Evolutionary conservation across 371 early-diverging fungal species (phyloP), one percentile per base, ranked within the genome.

Genomic region (Circinella minor): DNA sequence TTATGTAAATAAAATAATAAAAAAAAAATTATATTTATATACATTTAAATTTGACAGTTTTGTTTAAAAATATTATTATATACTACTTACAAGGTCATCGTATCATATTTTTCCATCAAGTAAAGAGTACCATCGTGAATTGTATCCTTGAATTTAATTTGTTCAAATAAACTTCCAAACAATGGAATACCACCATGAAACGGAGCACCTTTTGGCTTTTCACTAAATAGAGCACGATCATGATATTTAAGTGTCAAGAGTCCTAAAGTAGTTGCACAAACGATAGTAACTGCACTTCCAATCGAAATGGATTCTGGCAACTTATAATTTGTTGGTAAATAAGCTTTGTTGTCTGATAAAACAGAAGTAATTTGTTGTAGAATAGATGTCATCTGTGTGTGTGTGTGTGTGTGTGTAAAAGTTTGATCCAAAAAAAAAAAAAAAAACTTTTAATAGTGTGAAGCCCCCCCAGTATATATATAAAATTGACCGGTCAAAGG

Each of bases 151-250:
- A 62, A 55, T 34, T 62, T 63, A 15, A 74, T 37, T 20, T 70
- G 20, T 4, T 57, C 10, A 7, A 71, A 69, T 47, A 77, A 54
- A 61, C 63, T 74, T 37, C 77, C 77, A 38, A 77, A 37, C 27
- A 77, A 47, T 13, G 77, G 77, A 47, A 39, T 64, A 10, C 77
- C 74, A 38, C 64, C 36, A n/a, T 69, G 65, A 38, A 59, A 60
- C 34, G 43, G 49, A 36, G 72, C 67, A 27, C 61, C 77, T 20
- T 64, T 60, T 15, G 70, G 70, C 4, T 38, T 37, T 51, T 70
- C 68, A 18, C 66, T 69, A 69, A 77, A 77, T 11, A 77, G 34
- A 15, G 77, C 72, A n/a, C 77, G 72, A 68, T 78, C 74, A 18
- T 72, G 63, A 39, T 73, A 73, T n/a, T 69, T 67, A 9, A 73